These are phyloP conservation scores for Fusarium sp. DNA, from an alignment of 2,329 filamentous ascomycete genomes.

Conservation along the genomic window DNA sequence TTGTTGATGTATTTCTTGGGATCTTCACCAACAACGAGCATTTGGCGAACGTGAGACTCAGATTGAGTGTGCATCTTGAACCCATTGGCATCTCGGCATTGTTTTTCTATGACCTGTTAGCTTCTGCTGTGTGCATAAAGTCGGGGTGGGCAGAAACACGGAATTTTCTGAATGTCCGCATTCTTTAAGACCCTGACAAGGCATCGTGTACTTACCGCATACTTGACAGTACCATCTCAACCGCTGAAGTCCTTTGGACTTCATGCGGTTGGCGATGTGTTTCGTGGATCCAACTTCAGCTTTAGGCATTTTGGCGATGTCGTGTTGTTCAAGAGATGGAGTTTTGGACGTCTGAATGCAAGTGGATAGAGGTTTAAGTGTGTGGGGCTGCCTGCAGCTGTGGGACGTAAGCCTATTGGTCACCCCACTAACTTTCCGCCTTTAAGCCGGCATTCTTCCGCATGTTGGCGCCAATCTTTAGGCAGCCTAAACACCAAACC, in stretches of 20 bases:
- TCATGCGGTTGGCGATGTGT: slow-evolving; percentile 90
- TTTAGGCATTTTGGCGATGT: slow-evolving; percentile 79
- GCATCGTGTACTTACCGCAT: slow-evolving; percentile 64
- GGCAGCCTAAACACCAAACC: not conserved
- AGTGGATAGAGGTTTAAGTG: slow-evolving; percentile 3
- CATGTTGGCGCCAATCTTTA: not conserved
- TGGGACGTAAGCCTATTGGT: slow-evolving; percentile 6
- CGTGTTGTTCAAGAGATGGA: slow-evolving; percentile 24
- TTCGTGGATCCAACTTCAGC: slow-evolving; percentile 96
- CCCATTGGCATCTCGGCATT: slow-evolving; percentile 84
- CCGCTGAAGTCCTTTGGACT: slow-evolving; percentile 82
- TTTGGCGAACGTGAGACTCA: slow-evolving; percentile 90
- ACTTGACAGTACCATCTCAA: slow-evolving; percentile 93
- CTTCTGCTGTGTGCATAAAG: not conserved
- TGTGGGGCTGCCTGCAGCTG: slow-evolving; percentile 4
- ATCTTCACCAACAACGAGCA: slow-evolving; percentile 89
- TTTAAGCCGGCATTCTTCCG: not conserved
- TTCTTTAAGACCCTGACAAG: not conserved
- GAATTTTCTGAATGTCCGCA: not conserved
- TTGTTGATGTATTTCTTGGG: slow-evolving; percentile 87
- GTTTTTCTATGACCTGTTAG: slow-evolving; percentile 56
- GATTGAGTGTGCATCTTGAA: slow-evolving; percentile 91
- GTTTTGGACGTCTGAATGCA: not conserved
- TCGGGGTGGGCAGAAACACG: not conserved
- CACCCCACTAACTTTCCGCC: not conserved